Percentiles rank a stretch among this genome's conserved stretches.
phyloP scores from a whole-genome alignment of 345 rosid species.

The Alliaria petiolata region DNA sequence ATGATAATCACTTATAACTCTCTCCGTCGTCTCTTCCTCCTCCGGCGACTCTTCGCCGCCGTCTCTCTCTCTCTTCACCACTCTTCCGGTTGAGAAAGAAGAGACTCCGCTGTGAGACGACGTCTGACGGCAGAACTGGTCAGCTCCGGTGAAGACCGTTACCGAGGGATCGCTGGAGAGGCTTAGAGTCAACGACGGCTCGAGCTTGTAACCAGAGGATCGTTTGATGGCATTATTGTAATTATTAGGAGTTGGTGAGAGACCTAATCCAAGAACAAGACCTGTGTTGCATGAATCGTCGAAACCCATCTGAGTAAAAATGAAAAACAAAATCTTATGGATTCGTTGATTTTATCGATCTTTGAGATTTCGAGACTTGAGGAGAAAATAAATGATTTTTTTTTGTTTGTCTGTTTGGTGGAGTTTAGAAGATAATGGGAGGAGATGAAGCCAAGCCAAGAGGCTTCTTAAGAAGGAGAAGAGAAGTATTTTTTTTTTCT shows the following conservation, averaged over 20 bases:
- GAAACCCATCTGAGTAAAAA: constrained; percentile 41
- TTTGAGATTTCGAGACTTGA: neutral
- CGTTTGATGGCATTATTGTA: constrained; percentile 21
- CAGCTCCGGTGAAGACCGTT: constrained; percentile 26
- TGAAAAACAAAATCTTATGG: neutral
- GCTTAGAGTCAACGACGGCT: constrained; percentile 52
- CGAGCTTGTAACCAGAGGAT: constrained; percentile 25
- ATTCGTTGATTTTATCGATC: neutral
- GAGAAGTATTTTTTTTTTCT: constrained; percentile 22
- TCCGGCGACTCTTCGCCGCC: constrained; percentile 48
- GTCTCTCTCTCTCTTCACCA: constrained; percentile 59
- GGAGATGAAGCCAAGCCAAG: constrained; percentile 30
- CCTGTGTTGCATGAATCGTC: constrained; percentile 54
- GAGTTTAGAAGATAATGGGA: constrained; percentile 33
- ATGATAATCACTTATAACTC: constrained; percentile 32
- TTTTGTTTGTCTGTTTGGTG: too few species aligned
- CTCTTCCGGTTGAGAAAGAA: constrained; percentile 48
- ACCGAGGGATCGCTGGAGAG: constrained; percentile 36
- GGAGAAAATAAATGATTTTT: neutral
- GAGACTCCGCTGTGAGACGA: constrained; percentile 61
- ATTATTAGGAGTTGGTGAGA: constrained; percentile 28
- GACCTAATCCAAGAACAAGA: constrained; percentile 67
- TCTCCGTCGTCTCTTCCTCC: constrained; percentile 35
- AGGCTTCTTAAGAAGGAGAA: constrained; percentile 43
- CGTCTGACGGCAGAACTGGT: constrained; percentile 43